Evolutionary conservation across 805 yeast species (phyloP).

Genomic region (Maudiozyma serrabonitensis): DNA sequence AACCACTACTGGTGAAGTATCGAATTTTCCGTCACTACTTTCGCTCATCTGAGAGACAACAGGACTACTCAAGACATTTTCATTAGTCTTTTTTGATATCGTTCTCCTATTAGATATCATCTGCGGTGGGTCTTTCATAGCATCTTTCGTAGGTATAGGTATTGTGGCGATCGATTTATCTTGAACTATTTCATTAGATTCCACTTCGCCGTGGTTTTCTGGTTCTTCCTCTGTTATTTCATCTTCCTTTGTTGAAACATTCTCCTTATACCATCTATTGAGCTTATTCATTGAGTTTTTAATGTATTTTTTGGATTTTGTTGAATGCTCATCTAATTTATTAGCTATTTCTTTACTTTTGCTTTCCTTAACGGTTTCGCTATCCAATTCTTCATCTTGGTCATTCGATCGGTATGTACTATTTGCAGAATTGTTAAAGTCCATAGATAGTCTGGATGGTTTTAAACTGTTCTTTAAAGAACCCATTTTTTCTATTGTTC

Average conservation of each 20-base stretch:
- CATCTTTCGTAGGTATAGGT: neutral
- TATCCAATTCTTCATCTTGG: neutral
- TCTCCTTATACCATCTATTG: conserved; percentile 55
- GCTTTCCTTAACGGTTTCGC: conserved; percentile 4
- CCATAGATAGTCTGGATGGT: neutral
- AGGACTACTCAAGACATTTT: neutral
- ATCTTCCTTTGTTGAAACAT: conserved; percentile 5
- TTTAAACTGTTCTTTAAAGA: neutral
- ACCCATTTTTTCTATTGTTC: neutral
- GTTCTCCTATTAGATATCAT: conserved; percentile 28
- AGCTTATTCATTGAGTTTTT: conserved; percentile 45
- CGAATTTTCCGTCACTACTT: neutral
- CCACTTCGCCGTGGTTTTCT: conserved; percentile 1
- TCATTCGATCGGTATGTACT: neutral
- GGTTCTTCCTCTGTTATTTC: neutral
- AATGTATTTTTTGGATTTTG: conserved; percentile 31
- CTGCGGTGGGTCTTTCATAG: conserved; percentile 10
- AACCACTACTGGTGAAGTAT: conserved; percentile 3
- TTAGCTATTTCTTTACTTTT: neutral
- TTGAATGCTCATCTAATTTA: conserved; percentile 11
- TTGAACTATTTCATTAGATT: neutral
- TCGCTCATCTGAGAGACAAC: neutral
- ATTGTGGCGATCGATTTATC: neutral
- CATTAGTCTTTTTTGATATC: neutral
- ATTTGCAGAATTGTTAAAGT: neutral